Evolutionary conservation across 192 early-diverging fungal species (phyloP), one percentile per base, ranked within the genome.

Genomic region (Diversispora eburnea): DNA sequence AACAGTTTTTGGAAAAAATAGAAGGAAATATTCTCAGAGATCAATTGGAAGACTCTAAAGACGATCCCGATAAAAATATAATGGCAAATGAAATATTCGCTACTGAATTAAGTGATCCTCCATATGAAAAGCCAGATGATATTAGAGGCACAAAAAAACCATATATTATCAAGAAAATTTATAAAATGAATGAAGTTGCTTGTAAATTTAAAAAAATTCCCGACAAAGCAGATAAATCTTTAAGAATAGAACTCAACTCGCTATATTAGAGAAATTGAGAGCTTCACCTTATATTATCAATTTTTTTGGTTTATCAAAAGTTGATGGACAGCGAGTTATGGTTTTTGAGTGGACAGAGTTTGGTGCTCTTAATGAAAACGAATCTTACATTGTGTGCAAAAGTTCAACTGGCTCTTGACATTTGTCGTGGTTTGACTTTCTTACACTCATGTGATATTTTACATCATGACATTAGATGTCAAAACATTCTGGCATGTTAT

Each of bases 401-500:
- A 64, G 46, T 65, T 22, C 12, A 41, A 45, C 42, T 70, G 17
- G 72, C 72, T 41, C 15, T 52, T 43, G 61, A 41, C 8, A 63
- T 73, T 64, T 73, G 72, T 51, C 72, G 61, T 20, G 61, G 72
- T 3, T 15, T 73, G 8, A 51, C 39, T 52, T 73, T 73, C 20
- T 55, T 73, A 8, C 49, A 73, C 41, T 54, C 59, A 5, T 47
- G 45, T 5, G 19, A 33, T 0, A 55, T 64, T 12, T 39, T 63
- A 33, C 72, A 73, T 20, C 72, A 73, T 54, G 72, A 73, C n/a
- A 54, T 73, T 54, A 20, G 72, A 19, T 73, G 72, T 52, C 39
- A 64, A 56, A 73, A 73, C 22, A 51, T 73, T 41, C 8, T 73
- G 69, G 69, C 58, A 70, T 19, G 10, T n/a, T 58, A 33, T 33